phyloP scores from a whole-genome alignment of 139 green algal species.

The Chlamydomonas sphaeroides region DNA sequence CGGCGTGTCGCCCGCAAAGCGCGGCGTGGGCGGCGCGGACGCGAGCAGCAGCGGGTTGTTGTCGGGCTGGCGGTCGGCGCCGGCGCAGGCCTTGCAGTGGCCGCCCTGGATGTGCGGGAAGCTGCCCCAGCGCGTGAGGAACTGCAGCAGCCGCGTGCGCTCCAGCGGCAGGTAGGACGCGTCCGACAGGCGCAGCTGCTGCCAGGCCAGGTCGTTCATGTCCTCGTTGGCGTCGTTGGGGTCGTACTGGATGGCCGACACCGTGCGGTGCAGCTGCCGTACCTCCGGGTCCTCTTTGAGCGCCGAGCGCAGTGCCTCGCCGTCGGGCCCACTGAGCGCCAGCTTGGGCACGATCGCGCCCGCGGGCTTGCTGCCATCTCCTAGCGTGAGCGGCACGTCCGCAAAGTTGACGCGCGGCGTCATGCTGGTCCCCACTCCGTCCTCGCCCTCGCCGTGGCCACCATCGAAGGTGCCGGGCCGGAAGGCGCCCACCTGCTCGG shows the following conservation, averaged over 20 bases:
- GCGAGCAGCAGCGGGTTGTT: slow-evolving; percentile 39
- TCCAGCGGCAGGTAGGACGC: slow-evolving; percentile 57
- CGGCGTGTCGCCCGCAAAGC: slow-evolving; percentile 5
- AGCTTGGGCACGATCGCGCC: not conserved
- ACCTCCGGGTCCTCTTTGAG: not conserved
- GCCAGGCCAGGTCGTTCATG: slow-evolving; percentile 48
- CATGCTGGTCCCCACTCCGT: too few relatives aligned
- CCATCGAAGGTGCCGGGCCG: too few relatives aligned
- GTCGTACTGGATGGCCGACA: slow-evolving; percentile 43
- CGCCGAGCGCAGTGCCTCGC: not conserved
- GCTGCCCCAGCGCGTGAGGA: slow-evolving; percentile 52
- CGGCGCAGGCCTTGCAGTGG: slow-evolving; percentile 37
- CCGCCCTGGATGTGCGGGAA: slow-evolving; percentile 56
- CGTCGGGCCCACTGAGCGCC: not conserved
- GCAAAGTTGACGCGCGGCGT: slow-evolving; percentile 15
- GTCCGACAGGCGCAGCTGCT: slow-evolving; percentile 46
- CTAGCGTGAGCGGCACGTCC: not conserved
- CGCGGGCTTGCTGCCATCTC: not conserved
- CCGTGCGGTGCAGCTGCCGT: slow-evolving; percentile 30
- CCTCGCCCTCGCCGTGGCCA: too few relatives aligned
- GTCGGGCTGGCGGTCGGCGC: slow-evolving; percentile 18
- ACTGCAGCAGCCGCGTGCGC: slow-evolving; percentile 44
- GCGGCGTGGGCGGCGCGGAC: slow-evolving; percentile 20
- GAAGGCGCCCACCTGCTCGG: too few relatives aligned
- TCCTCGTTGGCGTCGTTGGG: slow-evolving; percentile 35